These are phyloP conservation scores for Calophaca sinica DNA, from an alignment of 306 rosid genomes.

Conservation along the genomic window DNA sequence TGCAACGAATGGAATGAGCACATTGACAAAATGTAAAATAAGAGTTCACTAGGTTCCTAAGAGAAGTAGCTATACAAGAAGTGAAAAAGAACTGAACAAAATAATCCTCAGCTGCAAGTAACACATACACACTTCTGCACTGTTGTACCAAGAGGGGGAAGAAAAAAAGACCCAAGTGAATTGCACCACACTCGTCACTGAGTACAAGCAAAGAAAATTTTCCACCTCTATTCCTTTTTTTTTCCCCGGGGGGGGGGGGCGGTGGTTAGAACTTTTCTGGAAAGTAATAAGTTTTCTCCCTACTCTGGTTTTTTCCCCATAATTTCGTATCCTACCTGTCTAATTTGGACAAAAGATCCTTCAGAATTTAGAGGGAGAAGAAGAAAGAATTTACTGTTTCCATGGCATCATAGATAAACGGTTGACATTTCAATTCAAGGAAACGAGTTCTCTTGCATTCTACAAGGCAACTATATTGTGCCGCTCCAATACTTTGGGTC, in stretches of 20 bases:
- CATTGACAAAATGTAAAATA: slow-evolving; percentile 28
- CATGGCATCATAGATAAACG: slow-evolving; percentile 39
- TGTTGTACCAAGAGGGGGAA: slow-evolving; percentile 24
- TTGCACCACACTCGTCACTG: slow-evolving; percentile 37
- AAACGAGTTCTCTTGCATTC: slow-evolving; percentile 45
- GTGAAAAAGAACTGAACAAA: slow-evolving; percentile 36
- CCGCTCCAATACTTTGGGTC: slow-evolving; percentile 68
- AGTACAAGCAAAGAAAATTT: slow-evolving; percentile 33
- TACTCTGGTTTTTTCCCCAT: slow-evolving; percentile 40
- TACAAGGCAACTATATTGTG: slow-evolving; percentile 61
- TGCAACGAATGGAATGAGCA: slow-evolving; percentile 28
- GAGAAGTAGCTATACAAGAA: slow-evolving; percentile 44
- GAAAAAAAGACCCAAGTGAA: slow-evolving; percentile 28
- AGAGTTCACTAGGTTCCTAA: slow-evolving; percentile 37
- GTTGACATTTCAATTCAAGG: slow-evolving; percentile 43
- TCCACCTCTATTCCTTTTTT: slow-evolving; percentile 18
- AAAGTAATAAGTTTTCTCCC: slow-evolving; percentile 39
- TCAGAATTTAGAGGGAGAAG: slow-evolving; percentile 38
- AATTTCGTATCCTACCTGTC: slow-evolving; percentile 50
- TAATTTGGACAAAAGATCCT: slow-evolving; percentile 36
- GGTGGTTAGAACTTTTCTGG: slow-evolving; percentile 38
- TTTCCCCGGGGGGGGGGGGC: not conserved
- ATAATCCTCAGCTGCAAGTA: slow-evolving; percentile 35
- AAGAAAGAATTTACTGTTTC: slow-evolving; percentile 57
- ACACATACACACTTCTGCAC: slow-evolving; percentile 36